A percentile compares a stretch with the other conserved stretches of the same genome.
Evolutionary conservation across 805 yeast species (phyloP).

Genomic region (Pichia paraexigua): DNA sequence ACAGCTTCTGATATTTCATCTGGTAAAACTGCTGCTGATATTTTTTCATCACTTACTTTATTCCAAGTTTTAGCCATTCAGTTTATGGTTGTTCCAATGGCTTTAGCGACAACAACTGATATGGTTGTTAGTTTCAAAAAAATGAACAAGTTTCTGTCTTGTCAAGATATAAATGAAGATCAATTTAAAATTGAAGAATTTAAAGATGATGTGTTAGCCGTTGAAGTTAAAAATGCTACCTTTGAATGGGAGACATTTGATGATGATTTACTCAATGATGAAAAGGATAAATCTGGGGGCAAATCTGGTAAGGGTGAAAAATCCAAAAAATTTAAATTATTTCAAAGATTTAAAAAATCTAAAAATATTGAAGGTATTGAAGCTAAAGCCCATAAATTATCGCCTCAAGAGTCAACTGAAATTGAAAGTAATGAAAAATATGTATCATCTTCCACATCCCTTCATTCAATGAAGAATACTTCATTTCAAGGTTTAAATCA

Average conservation of each 20-base stretch:
- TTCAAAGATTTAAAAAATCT: background rate
- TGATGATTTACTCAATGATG: slow-evolving; percentile 23
- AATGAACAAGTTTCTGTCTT: slow-evolving; percentile 43
- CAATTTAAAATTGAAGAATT: slow-evolving; percentile 18
- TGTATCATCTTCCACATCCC: background rate
- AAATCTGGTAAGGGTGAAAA: background rate
- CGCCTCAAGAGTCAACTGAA: background rate
- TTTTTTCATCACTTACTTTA: slow-evolving; percentile 63
- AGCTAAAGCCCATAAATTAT: background rate
- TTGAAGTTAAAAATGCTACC: slow-evolving; percentile 45
- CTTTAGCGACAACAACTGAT: slow-evolving; percentile 59
- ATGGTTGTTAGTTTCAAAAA: slow-evolving; percentile 53
- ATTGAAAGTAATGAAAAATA: background rate
- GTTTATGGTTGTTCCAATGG: slow-evolving; percentile 62
- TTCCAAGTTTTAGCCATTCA: slow-evolving; percentile 55
- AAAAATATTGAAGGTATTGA: background rate
- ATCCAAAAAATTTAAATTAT: background rate
- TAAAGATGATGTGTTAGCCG: slow-evolving; percentile 30
- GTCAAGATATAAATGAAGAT: slow-evolving; percentile 31
- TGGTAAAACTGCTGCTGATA: slow-evolving; percentile 44
- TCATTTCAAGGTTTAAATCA: slow-evolving; percentile 40
- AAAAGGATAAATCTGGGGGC: slow-evolving; percentile 1
- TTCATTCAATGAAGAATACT: background rate
- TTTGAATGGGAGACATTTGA: slow-evolving; percentile 60
- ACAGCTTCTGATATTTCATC: slow-evolving; percentile 31